Percentiles rank a stretch among this genome's conserved stretches.
Conservation (phyloP, 1,284 basidiomycete genomes). For the Limonomyces culmigenus region DNA sequence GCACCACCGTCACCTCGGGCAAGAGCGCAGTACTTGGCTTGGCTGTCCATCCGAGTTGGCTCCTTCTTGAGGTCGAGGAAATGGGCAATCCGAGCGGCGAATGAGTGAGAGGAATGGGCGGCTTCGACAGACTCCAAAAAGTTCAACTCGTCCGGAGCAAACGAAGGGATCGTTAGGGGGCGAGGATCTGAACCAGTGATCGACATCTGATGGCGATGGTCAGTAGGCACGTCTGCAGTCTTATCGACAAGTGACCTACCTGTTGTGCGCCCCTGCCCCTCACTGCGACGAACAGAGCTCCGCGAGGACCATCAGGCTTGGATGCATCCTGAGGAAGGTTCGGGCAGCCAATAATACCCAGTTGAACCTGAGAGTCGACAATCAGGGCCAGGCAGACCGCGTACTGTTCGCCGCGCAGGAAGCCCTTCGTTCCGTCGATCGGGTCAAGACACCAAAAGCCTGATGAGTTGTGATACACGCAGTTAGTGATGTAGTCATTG, state of each 20-base stretch:
- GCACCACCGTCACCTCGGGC: conserved; percentile 78
- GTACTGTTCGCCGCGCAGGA: conserved; percentile 92
- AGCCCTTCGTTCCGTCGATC: conserved; percentile 90
- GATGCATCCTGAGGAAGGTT: conserved; percentile 62
- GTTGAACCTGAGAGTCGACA: conserved; percentile 67
- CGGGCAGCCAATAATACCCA: conserved; percentile 92
- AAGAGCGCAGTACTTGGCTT: conserved; percentile 89
- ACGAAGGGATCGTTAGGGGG: conserved; percentile 29
- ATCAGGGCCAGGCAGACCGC: conserved; percentile 92
- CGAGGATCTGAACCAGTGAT: conserved; percentile 24
- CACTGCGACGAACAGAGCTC: conserved; percentile 74
- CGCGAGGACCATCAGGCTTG: conserved; percentile 43
- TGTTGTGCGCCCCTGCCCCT: conserved; percentile 72
- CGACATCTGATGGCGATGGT: conserved; percentile 17
- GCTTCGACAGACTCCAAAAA: conserved; percentile 92
- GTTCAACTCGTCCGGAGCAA: conserved; percentile 31
- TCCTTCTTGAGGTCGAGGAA: conserved; percentile 50
- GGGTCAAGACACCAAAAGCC: conserved; percentile 88
- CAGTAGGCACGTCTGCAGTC: background rate
- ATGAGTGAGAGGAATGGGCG: conserved; percentile 77
- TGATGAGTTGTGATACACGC: too few species aligned
- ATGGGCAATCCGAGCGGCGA: conserved; percentile 62
- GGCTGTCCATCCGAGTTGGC: conserved; percentile 89
- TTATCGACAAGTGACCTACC: conserved; percentile 18
- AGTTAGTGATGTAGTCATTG: too few species aligned